A percentile compares a stretch with the other conserved stretches of the same genome.
Evolutionary conservation across 305 asterid genomes (phyloP).

Genomic region (Solanum hybrid): DNA sequence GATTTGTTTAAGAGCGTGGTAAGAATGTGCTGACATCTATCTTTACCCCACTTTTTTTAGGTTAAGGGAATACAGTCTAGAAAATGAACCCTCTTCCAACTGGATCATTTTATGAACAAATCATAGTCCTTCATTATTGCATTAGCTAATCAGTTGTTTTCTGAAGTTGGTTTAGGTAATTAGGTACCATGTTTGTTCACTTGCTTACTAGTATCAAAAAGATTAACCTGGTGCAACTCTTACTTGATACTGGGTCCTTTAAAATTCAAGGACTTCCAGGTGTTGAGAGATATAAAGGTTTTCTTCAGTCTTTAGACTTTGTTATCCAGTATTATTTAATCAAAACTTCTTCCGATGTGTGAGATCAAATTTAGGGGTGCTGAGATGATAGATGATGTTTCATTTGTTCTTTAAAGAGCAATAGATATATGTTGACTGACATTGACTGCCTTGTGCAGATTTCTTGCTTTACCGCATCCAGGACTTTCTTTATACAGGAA

Average conservation of each 20-base stretch:
- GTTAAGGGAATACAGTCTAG: background rate
- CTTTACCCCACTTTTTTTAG: background rate
- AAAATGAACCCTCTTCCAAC: background rate
- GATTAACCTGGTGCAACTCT: background rate
- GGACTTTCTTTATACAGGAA: constrained; percentile 54
- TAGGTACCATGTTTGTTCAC: background rate
- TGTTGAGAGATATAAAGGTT: background rate
- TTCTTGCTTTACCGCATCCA: constrained; percentile 72
- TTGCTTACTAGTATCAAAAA: background rate
- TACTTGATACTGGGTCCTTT: background rate
- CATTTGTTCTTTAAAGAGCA: background rate
- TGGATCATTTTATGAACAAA: background rate
- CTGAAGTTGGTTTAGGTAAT: background rate
- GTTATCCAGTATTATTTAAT: background rate
- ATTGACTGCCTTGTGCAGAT: constrained; percentile 35
- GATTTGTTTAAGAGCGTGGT: background rate
- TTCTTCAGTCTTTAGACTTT: background rate
- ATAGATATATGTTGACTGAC: background rate
- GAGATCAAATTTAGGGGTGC: background rate
- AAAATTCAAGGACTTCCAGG: background rate
- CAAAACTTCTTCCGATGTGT: background rate
- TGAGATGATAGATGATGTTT: background rate
- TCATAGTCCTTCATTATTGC: background rate
- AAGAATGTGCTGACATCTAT: background rate
- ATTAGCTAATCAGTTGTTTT: background rate